A percentile compares a stretch with the other conserved stretches of the same genome.
Evolutionary conservation across 2,329 filamentous ascomycete genomes (phyloP).

Genomic region (Monosporascus ibericus): DNA sequence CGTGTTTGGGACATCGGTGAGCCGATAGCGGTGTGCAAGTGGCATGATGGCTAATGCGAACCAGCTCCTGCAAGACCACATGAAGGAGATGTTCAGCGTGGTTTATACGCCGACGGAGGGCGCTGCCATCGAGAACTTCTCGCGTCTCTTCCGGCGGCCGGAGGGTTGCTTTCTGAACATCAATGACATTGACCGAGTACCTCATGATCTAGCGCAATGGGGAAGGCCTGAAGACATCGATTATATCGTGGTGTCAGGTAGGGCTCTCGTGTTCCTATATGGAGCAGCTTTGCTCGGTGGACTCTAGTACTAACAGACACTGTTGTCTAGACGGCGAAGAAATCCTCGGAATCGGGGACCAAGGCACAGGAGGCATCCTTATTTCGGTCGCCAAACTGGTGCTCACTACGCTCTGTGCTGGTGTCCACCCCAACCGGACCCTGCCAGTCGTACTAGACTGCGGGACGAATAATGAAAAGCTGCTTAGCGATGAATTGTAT

Average conservation of each 20-base stretch:
- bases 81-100: conserved; percentile 85
- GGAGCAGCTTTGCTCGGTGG: background rate
- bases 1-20: background rate
- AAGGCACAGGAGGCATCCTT: conserved; percentile 77
- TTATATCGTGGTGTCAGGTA: conserved; percentile 80
- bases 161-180: conserved; percentile 81
- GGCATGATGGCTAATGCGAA: conserved; percentile 1
- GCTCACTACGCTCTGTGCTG: conserved; percentile 79
- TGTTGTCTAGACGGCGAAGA: conserved; percentile 47
- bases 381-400: conserved; percentile 81
- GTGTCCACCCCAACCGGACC: conserved; percentile 72
- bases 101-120: conserved; percentile 90
- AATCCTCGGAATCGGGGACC: conserved; percentile 85
- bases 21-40: background rate
- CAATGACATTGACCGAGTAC: conserved; percentile 57
- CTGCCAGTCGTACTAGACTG: conserved; percentile 80
- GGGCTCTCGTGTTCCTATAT: conserved; percentile 13
- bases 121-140: conserved; percentile 82
- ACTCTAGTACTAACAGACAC: background rate
- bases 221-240: conserved; percentile 70
- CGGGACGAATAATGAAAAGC: conserved; percentile 72
- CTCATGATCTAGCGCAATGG: conserved; percentile 62
- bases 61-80: conserved; percentile 66
- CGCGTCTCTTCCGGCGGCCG: conserved; percentile 67
- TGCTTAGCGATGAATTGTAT: conserved; percentile 73